These are phyloP conservation scores for Ophiostoma novo-ulmi DNA, from an alignment of 2,329 filamentous ascomycete species.

Conservation along the genomic window DNA sequence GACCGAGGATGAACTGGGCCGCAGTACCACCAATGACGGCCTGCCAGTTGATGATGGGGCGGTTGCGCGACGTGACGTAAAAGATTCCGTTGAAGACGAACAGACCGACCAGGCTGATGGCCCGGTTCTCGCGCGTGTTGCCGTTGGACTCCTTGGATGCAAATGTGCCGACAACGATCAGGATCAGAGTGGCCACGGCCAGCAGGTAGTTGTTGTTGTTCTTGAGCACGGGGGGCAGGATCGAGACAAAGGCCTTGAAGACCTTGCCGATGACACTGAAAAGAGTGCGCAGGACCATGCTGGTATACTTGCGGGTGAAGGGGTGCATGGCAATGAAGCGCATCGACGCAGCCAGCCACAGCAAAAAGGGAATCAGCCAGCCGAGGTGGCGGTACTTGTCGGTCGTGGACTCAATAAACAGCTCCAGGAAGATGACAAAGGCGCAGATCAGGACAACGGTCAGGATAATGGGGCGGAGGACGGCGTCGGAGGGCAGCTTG, in stretches of 20 bases:
- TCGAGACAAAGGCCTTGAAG: background rate
- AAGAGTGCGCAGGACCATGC: background rate
- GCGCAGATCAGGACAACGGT: background rate
- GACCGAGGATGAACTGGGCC: conserved; percentile 77
- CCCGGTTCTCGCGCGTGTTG: conserved; percentile 76
- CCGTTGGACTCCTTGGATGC: conserved; percentile 63
- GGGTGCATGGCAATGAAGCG: conserved; percentile 61
- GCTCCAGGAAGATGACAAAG: conserved; percentile 14
- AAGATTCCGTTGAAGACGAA: conserved; percentile 63
- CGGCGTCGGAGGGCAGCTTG: background rate
- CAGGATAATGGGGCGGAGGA: background rate
- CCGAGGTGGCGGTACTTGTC: conserved; percentile 53
- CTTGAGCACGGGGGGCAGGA: background rate
- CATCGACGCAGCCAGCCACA: conserved; percentile 70
- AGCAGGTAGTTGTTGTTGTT: conserved; percentile 18
- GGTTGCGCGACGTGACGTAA: conserved; percentile 66
- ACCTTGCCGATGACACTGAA: background rate
- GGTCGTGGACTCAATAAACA: conserved; percentile 15
- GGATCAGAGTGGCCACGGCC: conserved; percentile 58
- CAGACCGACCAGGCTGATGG: conserved; percentile 74
- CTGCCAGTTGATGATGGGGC: conserved; percentile 62
- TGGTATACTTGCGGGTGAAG: background rate
- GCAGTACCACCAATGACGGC: conserved; percentile 87
- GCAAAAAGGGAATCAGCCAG: conserved; percentile 78
- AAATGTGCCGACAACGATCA: conserved; percentile 75